These are phyloP conservation scores for Tetradesmus obliquus DNA, from an alignment of 139 green algal genomes.

Conservation along the genomic window DNA sequence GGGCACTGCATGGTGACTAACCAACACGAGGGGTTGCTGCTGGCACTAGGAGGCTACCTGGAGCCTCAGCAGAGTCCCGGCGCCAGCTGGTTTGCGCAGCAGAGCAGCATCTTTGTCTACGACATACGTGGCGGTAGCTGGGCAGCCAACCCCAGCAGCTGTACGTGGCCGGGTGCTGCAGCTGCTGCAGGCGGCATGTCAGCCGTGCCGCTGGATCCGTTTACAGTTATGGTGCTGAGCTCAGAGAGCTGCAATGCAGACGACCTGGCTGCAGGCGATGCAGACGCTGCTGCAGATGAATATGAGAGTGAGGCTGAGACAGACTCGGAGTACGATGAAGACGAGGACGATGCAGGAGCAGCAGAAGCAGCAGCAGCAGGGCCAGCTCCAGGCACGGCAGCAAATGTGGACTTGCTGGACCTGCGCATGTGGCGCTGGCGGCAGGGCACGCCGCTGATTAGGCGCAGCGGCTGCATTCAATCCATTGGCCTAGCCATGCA, in stretches of 20 bases:
- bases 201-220: neutral
- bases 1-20: neutral
- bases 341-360: neutral
- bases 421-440: constrained; percentile 17
- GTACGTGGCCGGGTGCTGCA: neutral
- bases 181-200: neutral
- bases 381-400: neutral
- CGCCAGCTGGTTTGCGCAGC: neutral
- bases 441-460: neutral
- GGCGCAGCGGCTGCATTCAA: neutral
- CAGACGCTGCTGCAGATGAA: neutral
- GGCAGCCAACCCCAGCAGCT: neutral
- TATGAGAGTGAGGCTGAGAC: neutral
- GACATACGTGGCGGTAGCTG: neutral
- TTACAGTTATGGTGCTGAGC: neutral
- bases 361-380: neutral
- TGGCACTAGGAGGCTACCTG: neutral
- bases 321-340: neutral
- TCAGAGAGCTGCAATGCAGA: neutral
- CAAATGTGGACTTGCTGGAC: neutral
- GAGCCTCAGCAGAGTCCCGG: neutral
- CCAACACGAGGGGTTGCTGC: neutral
- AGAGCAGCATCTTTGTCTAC: neutral
- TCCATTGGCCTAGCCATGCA: neutral
- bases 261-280: neutral